Percentiles rank a stretch among this genome's conserved stretches.
These are phyloP conservation scores for Claviceps citrina DNA, from an alignment of 2,329 filamentous ascomycete species.

Conservation along the genomic window DNA sequence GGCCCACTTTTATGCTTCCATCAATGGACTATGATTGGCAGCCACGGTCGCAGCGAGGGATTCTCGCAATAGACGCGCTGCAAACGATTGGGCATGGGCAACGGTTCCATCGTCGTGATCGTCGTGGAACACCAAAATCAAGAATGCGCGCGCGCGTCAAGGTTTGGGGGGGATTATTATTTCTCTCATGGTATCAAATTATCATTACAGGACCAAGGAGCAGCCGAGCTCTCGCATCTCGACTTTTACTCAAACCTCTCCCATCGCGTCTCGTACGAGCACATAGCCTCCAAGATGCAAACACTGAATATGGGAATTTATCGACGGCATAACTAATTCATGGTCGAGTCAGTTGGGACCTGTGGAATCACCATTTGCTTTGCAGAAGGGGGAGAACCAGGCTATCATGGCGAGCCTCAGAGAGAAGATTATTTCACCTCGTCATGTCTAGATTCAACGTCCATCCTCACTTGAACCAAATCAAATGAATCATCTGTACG, in stretches of 20 bases:
- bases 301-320: neutral
- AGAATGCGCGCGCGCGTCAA: neutral
- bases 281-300: neutral
- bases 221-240: neutral
- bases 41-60: too few species aligned
- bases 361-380: neutral
- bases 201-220: neutral
- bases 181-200: neutral
- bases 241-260: neutral
- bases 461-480: constrained; percentile 15
- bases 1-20: constrained; percentile 5
- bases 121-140: neutral
- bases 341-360: neutral
- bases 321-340: neutral
- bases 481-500: constrained; percentile 19
- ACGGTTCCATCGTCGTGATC: neutral
- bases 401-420: constrained; percentile 20
- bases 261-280: neutral
- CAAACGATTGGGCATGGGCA: neutral
- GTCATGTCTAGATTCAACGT: constrained; percentile 25
- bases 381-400: neutral
- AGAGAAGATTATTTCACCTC: constrained; percentile 40
- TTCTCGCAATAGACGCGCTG: neutral
- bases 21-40: constrained; percentile 3
- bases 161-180: neutral